Conservation (phyloP, 108 stramenopile genomes). For the Skeletonema menzelii region DNA sequence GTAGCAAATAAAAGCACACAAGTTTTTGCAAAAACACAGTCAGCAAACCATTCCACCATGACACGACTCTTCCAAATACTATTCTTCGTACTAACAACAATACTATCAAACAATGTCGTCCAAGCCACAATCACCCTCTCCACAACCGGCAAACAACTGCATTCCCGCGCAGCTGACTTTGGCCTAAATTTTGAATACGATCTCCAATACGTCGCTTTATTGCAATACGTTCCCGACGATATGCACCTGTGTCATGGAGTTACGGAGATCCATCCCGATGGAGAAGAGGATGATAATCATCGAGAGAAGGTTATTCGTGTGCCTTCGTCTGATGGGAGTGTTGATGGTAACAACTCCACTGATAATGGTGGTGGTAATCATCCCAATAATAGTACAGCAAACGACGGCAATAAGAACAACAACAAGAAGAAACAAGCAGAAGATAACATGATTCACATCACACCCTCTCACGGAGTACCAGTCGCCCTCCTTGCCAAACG, state of each 20-base stretch:
- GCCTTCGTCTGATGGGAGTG: background rate
- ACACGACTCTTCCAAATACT: too few species aligned
- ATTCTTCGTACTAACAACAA: too few species aligned
- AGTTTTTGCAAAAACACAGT: too few species aligned
- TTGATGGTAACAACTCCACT: background rate
- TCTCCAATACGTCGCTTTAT: constrained; percentile 21
- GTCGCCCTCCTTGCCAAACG: constrained; percentile 47
- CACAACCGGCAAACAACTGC: constrained; percentile 18
- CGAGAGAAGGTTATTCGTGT: background rate
- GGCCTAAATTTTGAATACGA: constrained; percentile 30
- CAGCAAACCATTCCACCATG: too few species aligned
- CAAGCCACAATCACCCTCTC: constrained; percentile 9
- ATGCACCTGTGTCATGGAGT: constrained; percentile 19
- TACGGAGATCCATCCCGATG: background rate
- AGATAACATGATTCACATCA: constrained; percentile 5
- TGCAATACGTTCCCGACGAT: constrained; percentile 26
- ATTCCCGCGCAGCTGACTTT: constrained; percentile 31
- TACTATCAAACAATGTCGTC: too few species aligned
- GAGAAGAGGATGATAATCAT: background rate
- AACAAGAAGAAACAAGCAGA: background rate
- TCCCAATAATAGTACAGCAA: background rate
- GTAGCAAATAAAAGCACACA: too few species aligned
- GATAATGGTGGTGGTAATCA: background rate
- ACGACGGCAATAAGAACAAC: background rate
- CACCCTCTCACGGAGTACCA: constrained; percentile 1